Evolutionary conservation across 495 filamentous ascomycete species (phyloP).

Genomic region (Wilcoxina mikolae): DNA sequence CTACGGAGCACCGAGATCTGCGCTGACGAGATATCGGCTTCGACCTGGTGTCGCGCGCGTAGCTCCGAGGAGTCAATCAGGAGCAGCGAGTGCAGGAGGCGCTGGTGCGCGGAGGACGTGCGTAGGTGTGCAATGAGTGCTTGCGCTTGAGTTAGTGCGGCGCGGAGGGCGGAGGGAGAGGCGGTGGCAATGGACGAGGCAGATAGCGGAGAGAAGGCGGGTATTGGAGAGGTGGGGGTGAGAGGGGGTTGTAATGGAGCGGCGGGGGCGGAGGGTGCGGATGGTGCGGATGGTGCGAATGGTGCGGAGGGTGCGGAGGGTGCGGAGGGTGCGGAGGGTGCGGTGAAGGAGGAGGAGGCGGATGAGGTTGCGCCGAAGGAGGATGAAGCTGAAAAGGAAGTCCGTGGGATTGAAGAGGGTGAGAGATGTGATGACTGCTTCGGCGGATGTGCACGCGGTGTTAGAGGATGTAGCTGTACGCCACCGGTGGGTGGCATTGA

Average conservation of each 20-base stretch:
- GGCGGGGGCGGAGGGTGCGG: not conserved
- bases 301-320: not conserved
- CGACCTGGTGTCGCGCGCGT: constrained; percentile 73
- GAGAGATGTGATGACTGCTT: not conserved
- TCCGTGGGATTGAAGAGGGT: not conserved
- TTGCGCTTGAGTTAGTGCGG: constrained; percentile 25
- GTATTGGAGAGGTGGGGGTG: constrained; percentile 10
- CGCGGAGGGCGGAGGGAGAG: constrained; percentile 21
- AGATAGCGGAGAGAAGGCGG: constrained; percentile 18
- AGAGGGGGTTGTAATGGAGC: not conserved
- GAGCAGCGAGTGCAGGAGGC: constrained; percentile 77
- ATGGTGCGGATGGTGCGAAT: not conserved
- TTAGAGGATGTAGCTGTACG: not conserved
- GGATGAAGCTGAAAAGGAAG: not conserved
- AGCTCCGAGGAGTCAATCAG: constrained; percentile 76
- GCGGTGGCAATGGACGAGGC: constrained; percentile 21
- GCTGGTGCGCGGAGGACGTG: constrained; percentile 60
- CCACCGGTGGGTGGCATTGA: not conserved
- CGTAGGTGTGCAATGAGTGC: constrained; percentile 20
- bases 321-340: not conserved
- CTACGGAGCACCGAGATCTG: constrained; percentile 78
- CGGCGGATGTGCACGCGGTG: not conserved
- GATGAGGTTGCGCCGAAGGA: not conserved
- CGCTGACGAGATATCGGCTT: constrained; percentile 79
- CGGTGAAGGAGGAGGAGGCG: not conserved